phyloP scores from a whole-genome alignment of 2,329 filamentous ascomycete species.

The Zymoseptoria crescenta region DNA sequence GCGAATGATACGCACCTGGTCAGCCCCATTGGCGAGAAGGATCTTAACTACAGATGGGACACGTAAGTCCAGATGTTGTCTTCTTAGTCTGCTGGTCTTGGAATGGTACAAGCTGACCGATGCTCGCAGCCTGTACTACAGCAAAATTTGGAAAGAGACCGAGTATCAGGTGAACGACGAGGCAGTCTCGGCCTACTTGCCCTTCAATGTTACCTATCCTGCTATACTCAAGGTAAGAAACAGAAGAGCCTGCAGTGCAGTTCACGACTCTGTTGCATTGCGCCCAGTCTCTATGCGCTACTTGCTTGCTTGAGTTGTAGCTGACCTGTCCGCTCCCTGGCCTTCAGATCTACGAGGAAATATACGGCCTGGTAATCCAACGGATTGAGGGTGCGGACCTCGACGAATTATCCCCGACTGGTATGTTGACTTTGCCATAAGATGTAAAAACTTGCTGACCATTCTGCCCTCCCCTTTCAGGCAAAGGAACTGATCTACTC shows the following conservation, averaged over 20 bases:
- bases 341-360: slow-evolving; percentile 6
- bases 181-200: neutral
- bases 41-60: neutral
- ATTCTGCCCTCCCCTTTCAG: neutral
- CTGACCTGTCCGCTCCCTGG: neutral
- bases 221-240: neutral
- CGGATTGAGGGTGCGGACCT: slow-evolving; percentile 50
- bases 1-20: neutral
- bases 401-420: slow-evolving; percentile 42
- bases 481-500: slow-evolving; percentile 1
- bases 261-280: neutral
- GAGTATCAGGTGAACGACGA: neutral
- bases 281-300: neutral
- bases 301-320: neutral
- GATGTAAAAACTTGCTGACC: neutral
- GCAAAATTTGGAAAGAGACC: neutral
- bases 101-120: neutral
- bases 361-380: slow-evolving; percentile 7
- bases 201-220: neutral
- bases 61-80: neutral
- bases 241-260: no score
- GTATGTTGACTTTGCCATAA: neutral
- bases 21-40: neutral
- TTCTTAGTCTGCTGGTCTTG: neutral
- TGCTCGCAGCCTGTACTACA: neutral